A percentile compares a stretch with the other conserved stretches of the same genome.
Evolutionary conservation across 2,329 filamentous ascomycete species (phyloP).

Genomic region (Scleromitrula shiraiana): DNA sequence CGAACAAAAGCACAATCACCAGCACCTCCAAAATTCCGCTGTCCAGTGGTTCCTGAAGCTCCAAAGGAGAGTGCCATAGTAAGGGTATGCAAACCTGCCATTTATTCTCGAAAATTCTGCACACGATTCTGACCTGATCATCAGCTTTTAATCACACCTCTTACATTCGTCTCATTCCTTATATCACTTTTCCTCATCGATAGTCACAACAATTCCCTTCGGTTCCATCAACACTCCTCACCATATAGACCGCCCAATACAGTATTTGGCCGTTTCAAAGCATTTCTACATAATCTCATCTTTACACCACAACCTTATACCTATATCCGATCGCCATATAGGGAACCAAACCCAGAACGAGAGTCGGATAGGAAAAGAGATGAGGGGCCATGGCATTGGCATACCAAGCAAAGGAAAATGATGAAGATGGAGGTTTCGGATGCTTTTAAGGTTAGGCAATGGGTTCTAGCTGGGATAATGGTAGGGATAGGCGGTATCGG

Average conservation of each 20-base stretch:
- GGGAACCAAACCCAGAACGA: neutral
- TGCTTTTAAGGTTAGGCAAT: slow-evolving; percentile 26
- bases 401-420: slow-evolving; percentile 27
- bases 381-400: slow-evolving; percentile 27
- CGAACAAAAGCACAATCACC: slow-evolving; percentile 8
- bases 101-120: neutral
- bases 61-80: slow-evolving; percentile 21
- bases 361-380: slow-evolving; percentile 11
- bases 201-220: slow-evolving; percentile 17
- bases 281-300: slow-evolving; percentile 17
- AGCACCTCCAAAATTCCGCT: neutral
- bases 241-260: slow-evolving; percentile 10
- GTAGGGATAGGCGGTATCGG: slow-evolving; percentile 2
- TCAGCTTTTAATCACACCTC: slow-evolving; percentile 27
- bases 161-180: slow-evolving; percentile 29
- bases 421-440: slow-evolving; percentile 29
- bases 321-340: slow-evolving; percentile 19
- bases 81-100: slow-evolving; percentile 15
- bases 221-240: slow-evolving; percentile 14
- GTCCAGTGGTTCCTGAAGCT: slow-evolving; percentile 15
- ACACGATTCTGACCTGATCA: neutral
- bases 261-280: slow-evolving; percentile 10
- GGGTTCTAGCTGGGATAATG: slow-evolving; percentile 18
- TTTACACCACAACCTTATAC: slow-evolving; percentile 20
- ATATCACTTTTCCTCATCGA: slow-evolving; percentile 29